phyloP scores from a whole-genome alignment of 2,329 filamentous ascomycete species.

The Colletotrichum sp. region DNA sequence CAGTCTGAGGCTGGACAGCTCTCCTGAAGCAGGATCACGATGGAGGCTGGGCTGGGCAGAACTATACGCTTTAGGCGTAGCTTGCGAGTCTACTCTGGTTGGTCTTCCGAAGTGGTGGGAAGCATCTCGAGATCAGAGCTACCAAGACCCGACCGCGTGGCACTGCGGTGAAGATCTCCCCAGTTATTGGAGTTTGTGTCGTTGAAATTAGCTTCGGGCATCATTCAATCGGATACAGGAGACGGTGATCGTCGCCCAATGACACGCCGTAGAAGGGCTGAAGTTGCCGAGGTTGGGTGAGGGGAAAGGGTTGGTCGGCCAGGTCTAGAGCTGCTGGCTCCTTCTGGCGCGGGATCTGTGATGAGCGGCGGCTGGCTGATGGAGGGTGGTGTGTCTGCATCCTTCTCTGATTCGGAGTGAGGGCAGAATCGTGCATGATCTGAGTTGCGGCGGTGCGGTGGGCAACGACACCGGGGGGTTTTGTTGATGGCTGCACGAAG shows the following conservation, averaged over 20 bases:
- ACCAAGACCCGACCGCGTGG: slow-evolving; percentile 2
- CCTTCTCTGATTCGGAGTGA: background rate
- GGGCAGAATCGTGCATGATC: background rate
- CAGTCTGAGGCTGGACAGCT: background rate
- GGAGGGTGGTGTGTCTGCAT: slow-evolving; percentile 1
- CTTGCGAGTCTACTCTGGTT: background rate
- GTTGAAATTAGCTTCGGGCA: slow-evolving; percentile 8
- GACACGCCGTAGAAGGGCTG: background rate
- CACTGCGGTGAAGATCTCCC: background rate
- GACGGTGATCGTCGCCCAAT: slow-evolving; percentile 1
- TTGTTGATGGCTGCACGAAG: background rate
- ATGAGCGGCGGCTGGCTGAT: background rate
- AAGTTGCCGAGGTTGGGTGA: slow-evolving; percentile 14
- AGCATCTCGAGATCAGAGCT: background rate
- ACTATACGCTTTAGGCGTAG: slow-evolving; percentile 6
- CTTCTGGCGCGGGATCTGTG: background rate
- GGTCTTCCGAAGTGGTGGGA: background rate
- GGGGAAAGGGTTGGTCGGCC: background rate
- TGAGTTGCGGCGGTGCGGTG: background rate
- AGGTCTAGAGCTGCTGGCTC: background rate
- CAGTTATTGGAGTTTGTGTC: background rate
- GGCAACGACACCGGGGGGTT: background rate
- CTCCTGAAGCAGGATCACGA: background rate
- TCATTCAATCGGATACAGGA: background rate
- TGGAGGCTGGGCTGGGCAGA: background rate